Evolutionary conservation across 2,329 filamentous ascomycete genomes (phyloP), one percentile per base, ranked within the genome.

Genomic region (Apiospora hydei): DNA sequence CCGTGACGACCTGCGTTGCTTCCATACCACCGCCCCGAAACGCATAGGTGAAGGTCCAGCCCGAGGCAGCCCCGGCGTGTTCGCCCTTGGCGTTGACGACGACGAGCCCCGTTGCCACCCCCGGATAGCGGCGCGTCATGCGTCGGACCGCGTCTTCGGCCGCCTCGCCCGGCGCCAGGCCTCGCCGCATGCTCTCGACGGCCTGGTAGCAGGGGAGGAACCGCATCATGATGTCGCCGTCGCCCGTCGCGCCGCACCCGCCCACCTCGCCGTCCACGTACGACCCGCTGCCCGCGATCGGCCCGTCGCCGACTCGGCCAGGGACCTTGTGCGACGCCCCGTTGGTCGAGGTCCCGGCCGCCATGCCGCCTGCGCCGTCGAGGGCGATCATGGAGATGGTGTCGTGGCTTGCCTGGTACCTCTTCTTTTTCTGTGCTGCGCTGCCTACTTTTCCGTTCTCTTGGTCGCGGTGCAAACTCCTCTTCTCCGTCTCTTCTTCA

Each of bases 181-280:
- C 87, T 1, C 76, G 78, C 14, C 88, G 81, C 77, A 89, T 72
- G 72, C 81, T 88, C 80, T 89, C 88, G 0, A 89, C 84, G 1
- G 87, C 88, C 75, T 89, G 88, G 75, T 89, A 89, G 76, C 88
- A 89, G 0, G 88, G 88, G 34, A 89, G 77, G 73, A 89, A 88
- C 5, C 87, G 83, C 84, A 89, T 87, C 87, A 89, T 88, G 72
- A 89, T 78, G 75, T 89, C 88, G 0, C 88, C 88, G 70, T 89
- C 87, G 1, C 88, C 88, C 0, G 88, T 89, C 1, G 88, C 87
- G 10, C 87, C 88, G 74, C 88, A 89, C 0, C 85, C 88, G 1
- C 87, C 88, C 1, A 87, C 84, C 3, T 87, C 86, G 5, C 81
- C 81, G 73, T 89, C 88, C 3, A 87, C 88, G 74, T 89, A 89